Evolutionary conservation across 257 asterid species (phyloP).

Genomic region (Echium plantagineum): DNA sequence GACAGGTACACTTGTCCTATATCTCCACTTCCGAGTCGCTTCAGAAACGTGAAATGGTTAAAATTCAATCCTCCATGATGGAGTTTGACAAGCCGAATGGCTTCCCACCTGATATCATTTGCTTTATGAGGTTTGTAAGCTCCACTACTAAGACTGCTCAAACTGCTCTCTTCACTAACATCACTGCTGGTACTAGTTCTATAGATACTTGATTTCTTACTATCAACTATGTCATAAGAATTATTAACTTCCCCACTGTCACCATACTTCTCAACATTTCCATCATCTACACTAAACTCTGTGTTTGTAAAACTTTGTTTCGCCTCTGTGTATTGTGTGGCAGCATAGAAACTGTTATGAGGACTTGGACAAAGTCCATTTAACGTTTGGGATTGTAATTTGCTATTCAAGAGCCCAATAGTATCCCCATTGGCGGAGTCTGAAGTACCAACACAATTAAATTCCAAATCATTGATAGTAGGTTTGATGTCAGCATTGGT

Average conservation of each 20-base stretch:
- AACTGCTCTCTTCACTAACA: constrained; percentile 53
- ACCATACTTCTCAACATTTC: constrained; percentile 35
- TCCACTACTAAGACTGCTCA: constrained; percentile 35
- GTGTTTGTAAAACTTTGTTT: constrained; percentile 39
- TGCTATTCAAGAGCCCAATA: constrained; percentile 16
- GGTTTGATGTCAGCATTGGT: constrained; percentile 15
- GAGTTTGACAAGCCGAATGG: background rate
- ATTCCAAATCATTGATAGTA: constrained; percentile 16
- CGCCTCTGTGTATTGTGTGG: constrained; percentile 34
- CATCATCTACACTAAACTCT: constrained; percentile 30
- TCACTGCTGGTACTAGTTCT: constrained; percentile 48
- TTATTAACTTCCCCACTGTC: constrained; percentile 41
- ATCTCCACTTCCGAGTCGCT: constrained; percentile 52
- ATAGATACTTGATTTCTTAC: constrained; percentile 34
- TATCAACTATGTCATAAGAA: constrained; percentile 35
- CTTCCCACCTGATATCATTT: constrained; percentile 24
- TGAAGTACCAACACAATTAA: constrained; percentile 23
- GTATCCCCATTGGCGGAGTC: constrained; percentile 14
- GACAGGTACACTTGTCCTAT: constrained; percentile 50
- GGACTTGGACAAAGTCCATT: constrained; percentile 29
- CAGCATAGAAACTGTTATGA: constrained; percentile 30
- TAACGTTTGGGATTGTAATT: constrained; percentile 24
- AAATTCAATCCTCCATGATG: constrained; percentile 34
- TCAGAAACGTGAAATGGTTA: constrained; percentile 41
- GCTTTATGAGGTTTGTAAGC: constrained; percentile 47